Percentiles rank a stretch among this genome's conserved stretches.
Conservation (phyloP, 2,329 filamentous ascomycete species). For the Aspergillus sp. region DNA sequence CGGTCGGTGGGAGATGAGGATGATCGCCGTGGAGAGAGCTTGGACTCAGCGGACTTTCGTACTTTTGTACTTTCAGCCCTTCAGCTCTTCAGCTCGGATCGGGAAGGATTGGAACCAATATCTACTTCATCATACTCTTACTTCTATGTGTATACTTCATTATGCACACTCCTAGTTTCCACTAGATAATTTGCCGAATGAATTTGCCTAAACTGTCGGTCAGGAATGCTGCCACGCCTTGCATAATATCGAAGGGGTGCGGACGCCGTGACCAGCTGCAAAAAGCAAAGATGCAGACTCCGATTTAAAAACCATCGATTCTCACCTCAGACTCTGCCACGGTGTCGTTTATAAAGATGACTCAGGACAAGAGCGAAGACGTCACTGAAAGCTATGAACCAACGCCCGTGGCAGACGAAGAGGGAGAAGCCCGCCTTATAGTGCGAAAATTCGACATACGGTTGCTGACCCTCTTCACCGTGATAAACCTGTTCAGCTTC, state of each 20-base stretch:
- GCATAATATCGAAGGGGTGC: neutral
- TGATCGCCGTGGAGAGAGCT: no score
- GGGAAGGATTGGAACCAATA: no score
- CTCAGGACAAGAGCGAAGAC: neutral
- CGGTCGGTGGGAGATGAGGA: no score
- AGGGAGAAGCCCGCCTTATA: constrained; percentile 15
- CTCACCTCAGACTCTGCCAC: neutral
- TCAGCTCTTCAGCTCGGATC: no score
- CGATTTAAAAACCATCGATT: no score
- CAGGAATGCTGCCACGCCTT: neutral
- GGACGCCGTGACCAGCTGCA: neutral
- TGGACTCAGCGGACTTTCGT: no score
- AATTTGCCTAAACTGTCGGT: neutral
- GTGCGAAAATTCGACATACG: constrained; percentile 35
- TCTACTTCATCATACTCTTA: no score
- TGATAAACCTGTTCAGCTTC: constrained; percentile 32
- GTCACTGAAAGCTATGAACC: neutral
- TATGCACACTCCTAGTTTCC: no score
- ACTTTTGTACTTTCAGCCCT: no score
- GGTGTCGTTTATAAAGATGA: neutral
- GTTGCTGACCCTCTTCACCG: constrained; percentile 32
- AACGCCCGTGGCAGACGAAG: neutral
- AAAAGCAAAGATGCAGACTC: neutral
- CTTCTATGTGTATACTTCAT: no score
- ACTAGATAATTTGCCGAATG: no score